Evolutionary conservation across 2,329 filamentous ascomycete species (phyloP), one percentile per base, ranked within the genome.

Genomic region (Torrubiellomyces zombiae): DNA sequence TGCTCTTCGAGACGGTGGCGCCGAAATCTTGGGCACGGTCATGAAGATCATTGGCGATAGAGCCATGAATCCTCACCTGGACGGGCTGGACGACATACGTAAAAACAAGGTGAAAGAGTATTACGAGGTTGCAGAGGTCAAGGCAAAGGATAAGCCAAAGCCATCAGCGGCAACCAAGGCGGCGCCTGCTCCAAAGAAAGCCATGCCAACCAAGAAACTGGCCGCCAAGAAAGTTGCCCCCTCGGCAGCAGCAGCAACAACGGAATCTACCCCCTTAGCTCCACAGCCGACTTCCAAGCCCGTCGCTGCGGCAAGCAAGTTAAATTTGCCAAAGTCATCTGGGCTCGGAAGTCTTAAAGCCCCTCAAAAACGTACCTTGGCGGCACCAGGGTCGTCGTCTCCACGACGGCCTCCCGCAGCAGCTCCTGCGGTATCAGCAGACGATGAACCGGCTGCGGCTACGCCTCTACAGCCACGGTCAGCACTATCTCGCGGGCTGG

Each of bases 31-130:
- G 3, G 89, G 91, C 34, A 93, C 85, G 0, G 52, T 98, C 24
- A 95, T 94, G 89, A 98, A 95, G 56, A 95, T 98, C 28, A 80
- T 95, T 56, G 86, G 89, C 20, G 91, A 98, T 50, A 72, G 89
- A 29, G 80, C 80, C 26, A 98, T 98, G 89, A 82, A 78, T 21
- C 77, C 81, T 7, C 79, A 92, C 46, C 56, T 98, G 10, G 86
- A 94, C 34, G 82, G 82, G 3, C 60, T 98, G 3, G 89, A 98
- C 44, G 89, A 98, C 14, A 95, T 95, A 37, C 71, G 85, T 32
- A 95, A 93, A 56, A 78, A 64, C 33, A 98, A 94, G 51, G 79
- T 95, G 47, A 94, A 91, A 55, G 89, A 98, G 48, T 95, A 72
- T 47, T 79, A 74, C 31, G 79, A 86, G 28, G 63, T 66, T 1